Percentiles rank a stretch among this genome's conserved stretches.
Conservation (phyloP, 129 eudicot species). For the Rutidosis leptorrhynchoides region DNA sequence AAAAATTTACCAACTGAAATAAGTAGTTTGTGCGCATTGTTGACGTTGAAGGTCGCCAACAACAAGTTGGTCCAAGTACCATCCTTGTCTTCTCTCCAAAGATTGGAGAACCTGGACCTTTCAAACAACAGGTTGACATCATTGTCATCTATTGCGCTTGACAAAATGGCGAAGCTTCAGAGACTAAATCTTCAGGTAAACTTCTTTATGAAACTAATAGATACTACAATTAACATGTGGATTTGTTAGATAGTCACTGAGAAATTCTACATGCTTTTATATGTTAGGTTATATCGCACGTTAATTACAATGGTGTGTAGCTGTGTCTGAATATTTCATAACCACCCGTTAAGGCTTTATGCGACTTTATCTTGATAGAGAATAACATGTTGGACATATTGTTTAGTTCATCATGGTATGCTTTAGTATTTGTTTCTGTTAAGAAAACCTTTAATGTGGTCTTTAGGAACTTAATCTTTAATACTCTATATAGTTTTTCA, state of each 20-base stretch:
- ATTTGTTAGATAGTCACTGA: not conserved
- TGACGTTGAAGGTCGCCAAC: constrained; percentile 69
- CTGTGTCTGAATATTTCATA: not conserved
- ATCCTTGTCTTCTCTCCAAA: constrained; percentile 61
- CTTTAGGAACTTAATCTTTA: not conserved
- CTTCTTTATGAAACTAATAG: not conserved
- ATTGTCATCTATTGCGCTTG: constrained; percentile 57
- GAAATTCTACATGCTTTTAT: constrained; percentile 20
- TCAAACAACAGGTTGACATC: constrained; percentile 87
- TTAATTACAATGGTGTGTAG: not conserved
- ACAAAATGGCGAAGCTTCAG: constrained; percentile 61
- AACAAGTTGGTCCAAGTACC: constrained; percentile 74
- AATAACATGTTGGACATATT: not conserved
- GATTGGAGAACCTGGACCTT: constrained; percentile 72
- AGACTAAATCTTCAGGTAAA: constrained; percentile 79
- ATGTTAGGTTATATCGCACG: constrained; percentile 16
- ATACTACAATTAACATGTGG: not conserved
- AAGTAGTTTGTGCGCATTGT: constrained; percentile 49
- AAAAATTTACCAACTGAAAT: constrained; percentile 72
- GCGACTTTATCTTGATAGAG: constrained; percentile 4
- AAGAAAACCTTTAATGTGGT: constrained; percentile 11
- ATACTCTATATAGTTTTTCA: not conserved
- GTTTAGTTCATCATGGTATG: not conserved
- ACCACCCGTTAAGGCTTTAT: not conserved
- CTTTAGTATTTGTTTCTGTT: constrained; percentile 6